Evolutionary conservation across 75 land plant species (phyloP).

Genomic region (Picea glauca): DNA sequence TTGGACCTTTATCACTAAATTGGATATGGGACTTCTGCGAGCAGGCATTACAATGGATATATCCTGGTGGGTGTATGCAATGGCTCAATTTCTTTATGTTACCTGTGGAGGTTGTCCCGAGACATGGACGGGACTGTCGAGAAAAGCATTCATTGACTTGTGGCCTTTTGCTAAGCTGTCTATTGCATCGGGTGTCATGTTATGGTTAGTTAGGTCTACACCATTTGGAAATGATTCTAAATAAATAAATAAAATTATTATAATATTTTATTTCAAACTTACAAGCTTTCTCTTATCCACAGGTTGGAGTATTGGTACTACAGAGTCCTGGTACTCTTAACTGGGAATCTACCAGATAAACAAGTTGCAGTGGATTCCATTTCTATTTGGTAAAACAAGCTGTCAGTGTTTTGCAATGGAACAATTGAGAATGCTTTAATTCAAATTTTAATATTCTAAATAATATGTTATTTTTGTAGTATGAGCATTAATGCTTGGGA

Average conservation of each 20-base stretch:
- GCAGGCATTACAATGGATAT: constrained; percentile 29
- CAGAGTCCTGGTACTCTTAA: not conserved
- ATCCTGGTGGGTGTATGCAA: constrained; percentile 22
- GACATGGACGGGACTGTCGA: constrained; percentile 23
- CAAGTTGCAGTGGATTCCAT: constrained; percentile 6
- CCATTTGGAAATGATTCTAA: not conserved
- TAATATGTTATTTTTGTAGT: not conserved
- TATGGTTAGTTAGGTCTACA: constrained; percentile 9
- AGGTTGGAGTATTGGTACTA: constrained; percentile 14
- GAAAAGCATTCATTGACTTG: constrained; percentile 31
- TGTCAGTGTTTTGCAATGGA: not conserved
- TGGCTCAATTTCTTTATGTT: constrained; percentile 3
- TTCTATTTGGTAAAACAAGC: constrained; percentile 1
- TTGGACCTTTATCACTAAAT: constrained; percentile 17
- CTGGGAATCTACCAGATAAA: not conserved
- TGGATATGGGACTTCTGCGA: constrained; percentile 24
- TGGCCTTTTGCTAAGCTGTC: constrained; percentile 27
- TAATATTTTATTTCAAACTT: not conserved
- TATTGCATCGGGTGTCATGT: constrained; percentile 36
- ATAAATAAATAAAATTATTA: too few species aligned
- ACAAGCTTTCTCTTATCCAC: not conserved
- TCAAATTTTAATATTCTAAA: not conserved
- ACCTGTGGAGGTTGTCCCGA: constrained; percentile 10
- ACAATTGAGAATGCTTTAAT: not conserved
- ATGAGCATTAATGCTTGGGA: constrained; percentile 7